phyloP scores from a whole-genome alignment of 352 stramenopile genomes.

The Pythium dissimile region DNA sequence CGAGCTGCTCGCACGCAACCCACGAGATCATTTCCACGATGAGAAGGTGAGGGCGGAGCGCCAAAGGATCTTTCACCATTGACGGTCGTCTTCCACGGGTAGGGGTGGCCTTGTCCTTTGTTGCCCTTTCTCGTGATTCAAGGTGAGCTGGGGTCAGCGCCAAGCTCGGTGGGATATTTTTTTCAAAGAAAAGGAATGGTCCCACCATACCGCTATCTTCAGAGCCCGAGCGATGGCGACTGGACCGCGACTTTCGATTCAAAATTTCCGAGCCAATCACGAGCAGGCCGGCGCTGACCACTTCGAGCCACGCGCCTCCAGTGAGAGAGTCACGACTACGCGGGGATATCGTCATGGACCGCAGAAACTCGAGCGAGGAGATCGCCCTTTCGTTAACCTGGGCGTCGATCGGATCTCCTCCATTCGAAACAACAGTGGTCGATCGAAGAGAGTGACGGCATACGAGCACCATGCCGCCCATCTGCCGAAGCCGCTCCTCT shows the following conservation, averaged over 20 bases:
- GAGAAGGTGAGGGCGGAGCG: conserved; percentile 51
- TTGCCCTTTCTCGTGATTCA: not conserved
- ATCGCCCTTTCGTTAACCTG: conserved; percentile 42
- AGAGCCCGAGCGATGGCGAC: not conserved
- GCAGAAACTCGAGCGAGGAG: conserved; percentile 39
- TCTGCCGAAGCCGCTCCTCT: conserved; percentile 45
- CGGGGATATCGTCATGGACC: conserved; percentile 46
- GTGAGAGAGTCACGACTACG: conserved; percentile 33
- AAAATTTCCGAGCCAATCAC: conserved; percentile 54
- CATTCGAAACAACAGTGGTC: conserved; percentile 10
- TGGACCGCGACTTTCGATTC: conserved; percentile 26
- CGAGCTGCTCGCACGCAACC: conserved; percentile 59
- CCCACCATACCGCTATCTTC: conserved; percentile 3
- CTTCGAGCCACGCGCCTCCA: conserved; percentile 48
- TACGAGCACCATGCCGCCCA: conserved; percentile 56
- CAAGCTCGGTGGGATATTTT: conserved; percentile 32
- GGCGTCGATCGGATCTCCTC: conserved; percentile 17
- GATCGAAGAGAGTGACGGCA: conserved; percentile 40
- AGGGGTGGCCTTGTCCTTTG: not conserved
- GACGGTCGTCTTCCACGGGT: conserved; percentile 40
- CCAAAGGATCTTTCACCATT: conserved; percentile 56
- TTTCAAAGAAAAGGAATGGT: conserved; percentile 50
- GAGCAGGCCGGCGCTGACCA: conserved; percentile 54
- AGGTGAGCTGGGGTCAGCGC: not conserved
- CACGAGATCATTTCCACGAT: conserved; percentile 60